A percentile compares a stretch with the other conserved stretches of the same genome.
phyloP scores from a whole-genome alignment of 2,329 filamentous ascomycete species.

The Aspergillus thermomutatus region DNA sequence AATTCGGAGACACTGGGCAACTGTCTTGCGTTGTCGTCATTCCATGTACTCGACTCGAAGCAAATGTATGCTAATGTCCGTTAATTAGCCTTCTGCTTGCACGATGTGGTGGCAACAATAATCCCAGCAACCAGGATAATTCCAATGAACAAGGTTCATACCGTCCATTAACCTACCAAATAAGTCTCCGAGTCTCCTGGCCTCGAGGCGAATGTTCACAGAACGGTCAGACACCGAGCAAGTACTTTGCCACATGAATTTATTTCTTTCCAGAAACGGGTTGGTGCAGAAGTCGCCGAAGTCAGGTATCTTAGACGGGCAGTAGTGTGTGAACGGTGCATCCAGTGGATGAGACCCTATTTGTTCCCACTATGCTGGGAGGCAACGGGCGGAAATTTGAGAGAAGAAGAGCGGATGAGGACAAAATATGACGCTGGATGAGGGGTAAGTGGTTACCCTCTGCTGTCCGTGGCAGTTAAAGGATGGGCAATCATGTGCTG shows the following conservation, averaged over 20 bases:
- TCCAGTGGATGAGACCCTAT: slow-evolving; percentile 1
- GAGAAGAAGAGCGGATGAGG: neutral
- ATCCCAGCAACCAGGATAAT: neutral
- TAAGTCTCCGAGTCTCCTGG: neutral
- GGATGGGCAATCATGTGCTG: neutral
- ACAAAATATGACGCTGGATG: neutral
- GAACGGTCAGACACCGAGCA: neutral
- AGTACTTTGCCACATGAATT: neutral
- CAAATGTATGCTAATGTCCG: neutral
- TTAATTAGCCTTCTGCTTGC: neutral
- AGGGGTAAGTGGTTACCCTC: neutral
- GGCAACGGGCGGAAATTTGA: neutral
- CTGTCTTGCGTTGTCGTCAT: too few relatives aligned
- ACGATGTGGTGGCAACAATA: neutral
- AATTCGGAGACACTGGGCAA: too few relatives aligned
- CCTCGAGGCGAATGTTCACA: too few relatives aligned
- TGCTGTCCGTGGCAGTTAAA: neutral
- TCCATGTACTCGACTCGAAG: neutral
- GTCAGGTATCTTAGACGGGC: neutral
- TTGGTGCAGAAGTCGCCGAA: neutral
- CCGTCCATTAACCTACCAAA: neutral
- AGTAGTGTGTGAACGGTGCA: neutral
- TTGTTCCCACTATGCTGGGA: slow-evolving; percentile 5
- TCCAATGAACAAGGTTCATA: neutral
- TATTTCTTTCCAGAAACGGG: neutral